These are phyloP conservation scores for Acrodontium crateriforme DNA, from an alignment of 2,329 filamentous ascomycete species.

Conservation along the genomic window DNA sequence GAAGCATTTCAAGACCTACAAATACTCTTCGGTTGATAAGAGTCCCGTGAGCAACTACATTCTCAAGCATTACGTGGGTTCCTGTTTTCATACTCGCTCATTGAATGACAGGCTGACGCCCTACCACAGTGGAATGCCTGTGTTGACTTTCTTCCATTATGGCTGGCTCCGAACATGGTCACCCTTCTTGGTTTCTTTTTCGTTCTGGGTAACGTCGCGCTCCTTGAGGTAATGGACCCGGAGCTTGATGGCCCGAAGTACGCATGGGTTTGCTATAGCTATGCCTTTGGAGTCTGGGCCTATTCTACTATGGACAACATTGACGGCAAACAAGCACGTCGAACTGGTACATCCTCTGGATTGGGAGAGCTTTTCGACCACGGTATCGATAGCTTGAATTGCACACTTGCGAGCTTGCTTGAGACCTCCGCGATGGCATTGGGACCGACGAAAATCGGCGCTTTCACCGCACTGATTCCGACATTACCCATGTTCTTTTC, in stretches of 20 bases:
- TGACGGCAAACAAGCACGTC: constrained; percentile 90
- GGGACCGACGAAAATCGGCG: constrained; percentile 68
- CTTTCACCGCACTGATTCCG: constrained; percentile 82
- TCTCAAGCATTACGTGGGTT: constrained; percentile 79
- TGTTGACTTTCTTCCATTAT: constrained; percentile 82
- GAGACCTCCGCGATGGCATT: constrained; percentile 90
- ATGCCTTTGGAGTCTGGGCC: constrained; percentile 89
- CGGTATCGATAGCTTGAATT: constrained; percentile 96
- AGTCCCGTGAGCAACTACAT: constrained; percentile 89
- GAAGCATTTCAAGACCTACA: constrained; percentile 84
- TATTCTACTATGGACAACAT: constrained; percentile 98
- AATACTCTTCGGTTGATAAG: constrained; percentile 95
- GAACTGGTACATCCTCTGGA: constrained; percentile 88
- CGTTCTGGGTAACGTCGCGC: constrained; percentile 69
- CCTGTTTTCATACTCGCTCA: not conserved
- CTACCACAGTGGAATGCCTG: constrained; percentile 78
- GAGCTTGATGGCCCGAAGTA: constrained; percentile 60
- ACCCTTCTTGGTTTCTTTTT: constrained; percentile 21
- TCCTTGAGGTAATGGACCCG: constrained; percentile 68
- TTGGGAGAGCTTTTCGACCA: constrained; percentile 96
- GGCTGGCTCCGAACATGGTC: constrained; percentile 86
- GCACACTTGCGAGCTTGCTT: constrained; percentile 78
- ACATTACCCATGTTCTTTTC: constrained; percentile 98
- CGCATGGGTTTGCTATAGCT: constrained; percentile 94
- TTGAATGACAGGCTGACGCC: not conserved